A percentile compares a stretch with the other conserved stretches of the same genome.
Conservation (phyloP, 148 eudicot genomes). For the Rhododendron henanense region DNA sequence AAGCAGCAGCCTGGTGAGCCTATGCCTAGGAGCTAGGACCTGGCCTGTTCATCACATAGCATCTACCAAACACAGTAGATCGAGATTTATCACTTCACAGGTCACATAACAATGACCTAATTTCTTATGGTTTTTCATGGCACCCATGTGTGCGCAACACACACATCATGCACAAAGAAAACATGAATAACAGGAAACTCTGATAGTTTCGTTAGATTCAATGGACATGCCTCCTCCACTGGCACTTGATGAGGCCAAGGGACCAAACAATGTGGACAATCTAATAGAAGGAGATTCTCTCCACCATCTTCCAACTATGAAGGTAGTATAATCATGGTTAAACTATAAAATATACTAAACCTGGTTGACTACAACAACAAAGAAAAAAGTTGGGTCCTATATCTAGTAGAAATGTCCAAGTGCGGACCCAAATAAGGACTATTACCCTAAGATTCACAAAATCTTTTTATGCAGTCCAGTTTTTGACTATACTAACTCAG, state of each 20-base stretch:
- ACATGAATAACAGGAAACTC: neutral
- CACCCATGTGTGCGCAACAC: neutral
- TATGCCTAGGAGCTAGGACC: neutral
- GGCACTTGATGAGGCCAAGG: constrained; percentile 11
- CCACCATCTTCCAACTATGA: constrained; percentile 6
- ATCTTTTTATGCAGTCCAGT: constrained; percentile 15
- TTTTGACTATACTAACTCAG: neutral
- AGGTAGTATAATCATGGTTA: constrained; percentile 5
- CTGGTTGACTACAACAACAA: constrained; percentile 10
- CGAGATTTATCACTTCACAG: neutral
- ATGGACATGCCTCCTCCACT: constrained; percentile 9
- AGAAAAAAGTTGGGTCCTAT: constrained; percentile 4
- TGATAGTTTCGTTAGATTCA: neutral
- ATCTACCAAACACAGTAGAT: neutral
- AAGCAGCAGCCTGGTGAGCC: neutral
- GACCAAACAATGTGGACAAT: constrained; percentile 14
- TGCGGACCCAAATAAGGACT: constrained; percentile 5
- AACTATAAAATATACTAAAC: constrained; percentile 1
- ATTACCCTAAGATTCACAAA: constrained; percentile 23
- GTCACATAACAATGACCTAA: neutral
- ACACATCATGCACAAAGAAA: constrained; percentile 2
- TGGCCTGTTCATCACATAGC: neutral
- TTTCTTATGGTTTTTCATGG: neutral
- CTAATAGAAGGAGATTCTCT: constrained; percentile 5
- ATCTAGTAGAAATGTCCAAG: constrained; percentile 12